A percentile compares a stretch with the other conserved stretches of the same genome.
Conservation (phyloP, 2,329 filamentous ascomycete species). For the Apiospora sp. region DNA sequence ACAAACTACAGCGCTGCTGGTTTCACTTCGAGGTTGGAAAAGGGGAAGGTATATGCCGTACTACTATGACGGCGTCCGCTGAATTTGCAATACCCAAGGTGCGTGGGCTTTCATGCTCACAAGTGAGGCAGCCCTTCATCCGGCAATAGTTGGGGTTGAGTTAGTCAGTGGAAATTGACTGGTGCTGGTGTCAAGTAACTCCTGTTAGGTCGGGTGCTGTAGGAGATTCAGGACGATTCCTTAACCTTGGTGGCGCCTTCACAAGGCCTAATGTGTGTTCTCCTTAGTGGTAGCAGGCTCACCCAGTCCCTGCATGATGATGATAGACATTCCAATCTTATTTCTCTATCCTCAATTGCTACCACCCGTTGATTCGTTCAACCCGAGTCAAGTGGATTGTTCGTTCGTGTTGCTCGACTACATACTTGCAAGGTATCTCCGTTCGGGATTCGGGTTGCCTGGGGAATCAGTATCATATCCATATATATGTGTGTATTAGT, state of each 20-base stretch:
- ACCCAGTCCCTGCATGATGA: conserved; percentile 2
- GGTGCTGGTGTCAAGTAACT: conserved; percentile 2
- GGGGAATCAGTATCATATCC: neutral
- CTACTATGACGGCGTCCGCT: neutral
- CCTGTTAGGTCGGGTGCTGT: neutral
- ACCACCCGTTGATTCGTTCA: neutral
- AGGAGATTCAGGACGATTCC: neutral
- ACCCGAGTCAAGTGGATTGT: neutral
- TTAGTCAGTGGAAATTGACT: neutral
- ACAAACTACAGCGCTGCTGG: neutral
- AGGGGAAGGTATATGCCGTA: neutral
- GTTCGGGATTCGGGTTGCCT: neutral
- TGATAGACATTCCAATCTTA: conserved; percentile 19
- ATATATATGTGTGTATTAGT: no score
- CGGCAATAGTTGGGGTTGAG: neutral
- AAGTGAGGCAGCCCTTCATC: neutral
- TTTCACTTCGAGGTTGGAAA: conserved; percentile 4
- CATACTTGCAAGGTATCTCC: neutral
- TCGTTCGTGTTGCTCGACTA: neutral
- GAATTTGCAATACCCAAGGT: conserved; percentile 1
- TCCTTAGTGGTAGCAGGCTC: neutral
- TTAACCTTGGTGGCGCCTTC: neutral
- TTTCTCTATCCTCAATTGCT: neutral
- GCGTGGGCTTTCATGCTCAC: neutral
- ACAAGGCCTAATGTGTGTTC: neutral